Conservation (phyloP, 768 basidiomycete species). For the Daedalea quercina region DNA sequence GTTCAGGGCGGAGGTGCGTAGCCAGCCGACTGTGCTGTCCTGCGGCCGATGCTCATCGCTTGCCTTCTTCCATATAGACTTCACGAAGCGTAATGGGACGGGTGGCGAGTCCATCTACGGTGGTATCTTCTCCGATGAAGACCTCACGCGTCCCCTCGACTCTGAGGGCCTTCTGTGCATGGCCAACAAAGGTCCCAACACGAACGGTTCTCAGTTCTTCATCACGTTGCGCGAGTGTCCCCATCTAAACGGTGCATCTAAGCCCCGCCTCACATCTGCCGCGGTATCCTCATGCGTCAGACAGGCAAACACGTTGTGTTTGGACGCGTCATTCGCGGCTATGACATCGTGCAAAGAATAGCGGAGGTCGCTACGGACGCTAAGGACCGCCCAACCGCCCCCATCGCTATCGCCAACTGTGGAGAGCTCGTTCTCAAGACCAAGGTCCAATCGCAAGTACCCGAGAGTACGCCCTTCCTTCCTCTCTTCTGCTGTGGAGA, state of each 20-base stretch:
- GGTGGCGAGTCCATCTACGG: conserved; percentile 85
- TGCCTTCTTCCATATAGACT: conserved; percentile 37
- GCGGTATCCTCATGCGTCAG: not conserved
- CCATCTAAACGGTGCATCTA: conserved; percentile 59
- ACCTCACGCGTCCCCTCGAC: conserved; percentile 57
- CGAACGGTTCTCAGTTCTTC: conserved; percentile 86
- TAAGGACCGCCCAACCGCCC: conserved; percentile 64
- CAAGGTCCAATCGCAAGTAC: conserved; percentile 14
- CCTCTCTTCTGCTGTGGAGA: not conserved
- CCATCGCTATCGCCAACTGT: conserved; percentile 67
- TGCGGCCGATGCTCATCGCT: not conserved
- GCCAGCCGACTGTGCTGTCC: not conserved
- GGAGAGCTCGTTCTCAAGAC: conserved; percentile 78
- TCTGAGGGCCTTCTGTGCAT: conserved; percentile 75
- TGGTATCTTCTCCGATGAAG: conserved; percentile 70
- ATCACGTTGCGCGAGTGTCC: conserved; percentile 71
- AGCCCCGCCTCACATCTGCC: not conserved
- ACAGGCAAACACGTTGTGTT: conserved; percentile 56
- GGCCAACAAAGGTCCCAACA: conserved; percentile 83
- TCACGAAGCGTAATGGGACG: conserved; percentile 70
- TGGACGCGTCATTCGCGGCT: conserved; percentile 48
- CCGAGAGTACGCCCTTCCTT: conserved; percentile 13
- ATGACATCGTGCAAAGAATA: conserved; percentile 52
- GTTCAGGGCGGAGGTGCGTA: conserved; percentile 68
- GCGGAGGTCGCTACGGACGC: conserved; percentile 62